Evolutionary conservation across 352 stramenopile genomes (phyloP).

Genomic region (Pythium dissotocum): DNA sequence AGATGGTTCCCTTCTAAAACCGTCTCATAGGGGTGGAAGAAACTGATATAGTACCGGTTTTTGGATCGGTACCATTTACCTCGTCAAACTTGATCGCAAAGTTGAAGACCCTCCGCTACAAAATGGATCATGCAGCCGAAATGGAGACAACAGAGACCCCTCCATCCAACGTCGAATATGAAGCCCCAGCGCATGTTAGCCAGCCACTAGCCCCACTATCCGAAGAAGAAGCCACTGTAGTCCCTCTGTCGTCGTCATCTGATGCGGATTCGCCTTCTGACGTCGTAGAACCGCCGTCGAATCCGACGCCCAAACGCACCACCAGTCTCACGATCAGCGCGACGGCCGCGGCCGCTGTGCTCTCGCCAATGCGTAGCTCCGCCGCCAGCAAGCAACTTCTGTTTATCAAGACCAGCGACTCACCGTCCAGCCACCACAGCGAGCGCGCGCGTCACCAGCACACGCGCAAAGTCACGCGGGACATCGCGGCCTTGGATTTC

Average conservation of each 20-base stretch:
- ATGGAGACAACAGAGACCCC: background rate
- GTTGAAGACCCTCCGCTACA: slow-evolving; percentile 7
- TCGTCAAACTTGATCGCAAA: slow-evolving; percentile 6
- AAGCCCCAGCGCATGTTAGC: background rate
- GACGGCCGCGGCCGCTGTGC: slow-evolving; percentile 6
- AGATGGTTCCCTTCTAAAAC: slow-evolving; percentile 5
- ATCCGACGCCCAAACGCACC: background rate
- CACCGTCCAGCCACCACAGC: slow-evolving; percentile 51
- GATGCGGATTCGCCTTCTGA: background rate
- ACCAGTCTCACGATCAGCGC: slow-evolving; percentile 3
- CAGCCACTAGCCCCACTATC: background rate
- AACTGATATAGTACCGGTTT: background rate
- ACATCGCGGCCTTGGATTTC: slow-evolving; percentile 89
- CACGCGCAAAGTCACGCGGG: slow-evolving; percentile 77
- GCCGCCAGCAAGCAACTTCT: slow-evolving; percentile 26
- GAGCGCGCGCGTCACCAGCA: slow-evolving; percentile 53
- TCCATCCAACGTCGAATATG: background rate
- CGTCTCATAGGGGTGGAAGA: background rate
- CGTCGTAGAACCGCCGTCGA: background rate
- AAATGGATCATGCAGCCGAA: slow-evolving; percentile 3
- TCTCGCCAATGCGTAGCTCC: slow-evolving; percentile 6
- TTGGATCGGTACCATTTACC: background rate
- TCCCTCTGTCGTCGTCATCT: background rate
- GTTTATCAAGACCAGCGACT: slow-evolving; percentile 49
- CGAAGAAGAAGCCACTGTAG: background rate